Conservation (phyloP, 2,329 filamentous ascomycete species). For the Oidium heveae region DNA sequence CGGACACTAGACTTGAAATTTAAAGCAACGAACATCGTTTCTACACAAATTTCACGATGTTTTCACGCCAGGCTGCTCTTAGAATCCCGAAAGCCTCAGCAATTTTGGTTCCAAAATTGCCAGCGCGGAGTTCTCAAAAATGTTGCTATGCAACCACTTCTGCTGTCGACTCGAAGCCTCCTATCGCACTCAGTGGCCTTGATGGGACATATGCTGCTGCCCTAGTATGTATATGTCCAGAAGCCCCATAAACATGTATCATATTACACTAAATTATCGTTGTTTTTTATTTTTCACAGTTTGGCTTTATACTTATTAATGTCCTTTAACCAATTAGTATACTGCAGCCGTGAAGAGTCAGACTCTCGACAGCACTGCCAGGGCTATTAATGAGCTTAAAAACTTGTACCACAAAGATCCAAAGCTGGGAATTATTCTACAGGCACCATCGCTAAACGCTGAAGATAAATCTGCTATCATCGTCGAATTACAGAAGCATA, state of each 20-base stretch:
- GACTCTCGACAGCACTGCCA: conserved; percentile 62
- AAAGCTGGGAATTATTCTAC: conserved; percentile 55
- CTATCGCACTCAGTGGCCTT: conserved; percentile 76
- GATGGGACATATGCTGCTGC: conserved; percentile 97
- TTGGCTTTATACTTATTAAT: background rate
- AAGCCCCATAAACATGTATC: background rate
- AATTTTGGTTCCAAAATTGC: conserved; percentile 27
- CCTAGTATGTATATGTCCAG: conserved; percentile 42
- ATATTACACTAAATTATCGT: background rate
- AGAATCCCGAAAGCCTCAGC: conserved; percentile 11
- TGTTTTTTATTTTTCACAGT: background rate
- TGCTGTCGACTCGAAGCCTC: conserved; percentile 46
- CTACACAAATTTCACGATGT: conserved; percentile 7
- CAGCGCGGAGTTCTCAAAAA: conserved; percentile 22
- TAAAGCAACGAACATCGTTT: too few relatives aligned
- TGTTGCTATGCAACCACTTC: conserved; percentile 41
- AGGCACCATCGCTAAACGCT: conserved; percentile 51
- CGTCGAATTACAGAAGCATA: conserved; percentile 64
- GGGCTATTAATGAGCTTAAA: conserved; percentile 47
- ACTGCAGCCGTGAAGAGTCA: conserved; percentile 80
- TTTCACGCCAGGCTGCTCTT: conserved; percentile 13
- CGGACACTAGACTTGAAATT: too few relatives aligned
- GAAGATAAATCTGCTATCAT: conserved; percentile 72
- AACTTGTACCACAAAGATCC: conserved; percentile 54
- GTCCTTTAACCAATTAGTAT: conserved; percentile 35